Evolutionary conservation across 257 asterid species (phyloP).

Genomic region (Echium plantagineum): DNA sequence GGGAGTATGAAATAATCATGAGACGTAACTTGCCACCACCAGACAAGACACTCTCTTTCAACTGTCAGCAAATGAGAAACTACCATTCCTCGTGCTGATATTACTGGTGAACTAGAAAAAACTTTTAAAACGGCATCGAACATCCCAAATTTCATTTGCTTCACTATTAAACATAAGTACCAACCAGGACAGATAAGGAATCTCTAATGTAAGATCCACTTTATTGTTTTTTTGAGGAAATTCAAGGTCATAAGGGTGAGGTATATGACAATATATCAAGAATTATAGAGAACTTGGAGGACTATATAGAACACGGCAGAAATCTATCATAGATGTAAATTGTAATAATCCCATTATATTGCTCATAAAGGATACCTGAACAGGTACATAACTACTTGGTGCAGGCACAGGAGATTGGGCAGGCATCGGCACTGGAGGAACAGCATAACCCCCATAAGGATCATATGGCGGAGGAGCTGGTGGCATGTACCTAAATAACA

Average conservation of each 20-base stretch:
- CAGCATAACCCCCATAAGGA: constrained; percentile 86
- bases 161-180: not conserved
- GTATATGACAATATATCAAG: not conserved
- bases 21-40: not conserved
- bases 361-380: constrained; percentile 46
- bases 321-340: not conserved
- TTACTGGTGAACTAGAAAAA: not conserved
- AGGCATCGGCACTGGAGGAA: constrained; percentile 79
- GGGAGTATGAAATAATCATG: not conserved
- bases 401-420: constrained; percentile 84
- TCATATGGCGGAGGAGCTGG: constrained; percentile 93
- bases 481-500: constrained; percentile 64
- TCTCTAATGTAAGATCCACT: not conserved
- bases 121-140: not conserved
- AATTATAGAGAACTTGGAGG: not conserved
- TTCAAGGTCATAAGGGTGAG: not conserved
- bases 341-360: not conserved
- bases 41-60: not conserved
- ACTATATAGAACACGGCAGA: not conserved
- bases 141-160: not conserved
- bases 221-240: not conserved
- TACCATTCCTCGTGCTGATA: not conserved
- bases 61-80: not conserved
- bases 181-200: not conserved
- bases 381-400: constrained; percentile 89